These are phyloP conservation scores for Metarhizium sp. DNA, from an alignment of 2,329 filamentous ascomycete species.

Conservation along the genomic window DNA sequence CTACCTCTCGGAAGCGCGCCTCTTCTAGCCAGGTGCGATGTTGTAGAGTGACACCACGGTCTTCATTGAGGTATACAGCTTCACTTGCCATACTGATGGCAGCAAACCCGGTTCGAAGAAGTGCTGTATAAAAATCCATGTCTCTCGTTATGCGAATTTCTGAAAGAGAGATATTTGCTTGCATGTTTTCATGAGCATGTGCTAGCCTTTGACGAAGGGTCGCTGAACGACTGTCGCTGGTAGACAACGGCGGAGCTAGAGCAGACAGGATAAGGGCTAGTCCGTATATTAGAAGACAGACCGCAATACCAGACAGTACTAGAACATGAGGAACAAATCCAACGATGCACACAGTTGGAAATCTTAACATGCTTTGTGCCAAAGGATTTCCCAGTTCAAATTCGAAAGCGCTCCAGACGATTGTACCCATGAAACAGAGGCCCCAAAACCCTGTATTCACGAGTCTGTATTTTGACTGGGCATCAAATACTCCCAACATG, in stretches of 20 bases:
- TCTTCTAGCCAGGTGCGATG: constrained; percentile 87
- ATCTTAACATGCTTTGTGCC: constrained; percentile 63
- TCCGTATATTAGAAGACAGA: constrained; percentile 69
- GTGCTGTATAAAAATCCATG: constrained; percentile 91
- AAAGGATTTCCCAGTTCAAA: constrained; percentile 52
- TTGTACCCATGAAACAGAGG: constrained; percentile 77
- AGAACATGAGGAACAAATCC: constrained; percentile 93
- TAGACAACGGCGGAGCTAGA: constrained; percentile 17
- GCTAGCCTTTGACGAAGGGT: constrained; percentile 51
- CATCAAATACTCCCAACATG: constrained; percentile 66
- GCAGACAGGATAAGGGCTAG: constrained; percentile 70
- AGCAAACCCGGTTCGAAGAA: constrained; percentile 78
- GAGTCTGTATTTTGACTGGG: constrained; percentile 72
- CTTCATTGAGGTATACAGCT: constrained; percentile 92
- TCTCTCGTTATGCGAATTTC: constrained; percentile 72
- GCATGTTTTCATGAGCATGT: constrained; percentile 77
- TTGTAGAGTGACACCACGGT: constrained; percentile 62
- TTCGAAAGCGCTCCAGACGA: constrained; percentile 63
- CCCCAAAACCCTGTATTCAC: constrained; percentile 86
- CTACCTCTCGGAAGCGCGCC: constrained; percentile 69
- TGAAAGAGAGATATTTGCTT: constrained; percentile 79
- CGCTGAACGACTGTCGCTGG: constrained; percentile 18
- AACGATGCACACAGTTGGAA: constrained; percentile 89
- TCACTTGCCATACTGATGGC: constrained; percentile 90
- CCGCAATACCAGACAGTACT: constrained; percentile 66